Base-by-base conservation (phyloP, 148 eudicot species). In the Chenopodium berlandieri region DNA sequence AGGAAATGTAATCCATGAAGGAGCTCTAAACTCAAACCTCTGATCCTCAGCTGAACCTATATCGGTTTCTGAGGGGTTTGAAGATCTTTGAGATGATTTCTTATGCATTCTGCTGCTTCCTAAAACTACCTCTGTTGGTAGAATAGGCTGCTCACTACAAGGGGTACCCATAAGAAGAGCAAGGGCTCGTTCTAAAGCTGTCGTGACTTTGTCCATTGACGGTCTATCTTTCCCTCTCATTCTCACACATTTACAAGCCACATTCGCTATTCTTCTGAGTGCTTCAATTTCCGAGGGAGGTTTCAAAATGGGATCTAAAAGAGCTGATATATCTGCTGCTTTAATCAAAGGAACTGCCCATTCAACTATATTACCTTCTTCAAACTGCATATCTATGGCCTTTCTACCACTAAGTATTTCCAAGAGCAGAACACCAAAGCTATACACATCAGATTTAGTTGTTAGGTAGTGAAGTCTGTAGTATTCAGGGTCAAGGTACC, bases 141-240 rank as follows among this genome's bases (percentile, higher is more conserved):
- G 73, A 40, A 95, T 95, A 0, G 97, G 97, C 74, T 94, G 99
- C 62, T 95, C 98, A n/a, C 91, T 91, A 11, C 97, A 91, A 1
- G 99, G 99, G 11, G 91, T 88, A 0, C 99, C 97, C 99, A 95
- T 94, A 14, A 95, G 66, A 63, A 88, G 52, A 0, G 99, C 99
- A 13, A 95, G 87, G 0, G 97, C 99, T 32, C 96, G 85, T 70
- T 94, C 99, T 56, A 95, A 79, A 7, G 95, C 90, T 9, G 98
- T 95, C 1, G 98, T 95, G 64, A 95, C 98, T 82, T 91, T 91
- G 69, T 95, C 98, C 98, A 95, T 95, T 4, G 98, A 93, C 0
- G 97, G 98, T 76, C 98, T 82, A 70, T 95, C 98, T 85, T 92
- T 95, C 10, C 97, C 98, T 68, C 96, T 87, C 98, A 95, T 95